phyloP scores from a whole-genome alignment of 495 filamentous ascomycete genomes.

The Sphaerosporella brunnea region DNA sequence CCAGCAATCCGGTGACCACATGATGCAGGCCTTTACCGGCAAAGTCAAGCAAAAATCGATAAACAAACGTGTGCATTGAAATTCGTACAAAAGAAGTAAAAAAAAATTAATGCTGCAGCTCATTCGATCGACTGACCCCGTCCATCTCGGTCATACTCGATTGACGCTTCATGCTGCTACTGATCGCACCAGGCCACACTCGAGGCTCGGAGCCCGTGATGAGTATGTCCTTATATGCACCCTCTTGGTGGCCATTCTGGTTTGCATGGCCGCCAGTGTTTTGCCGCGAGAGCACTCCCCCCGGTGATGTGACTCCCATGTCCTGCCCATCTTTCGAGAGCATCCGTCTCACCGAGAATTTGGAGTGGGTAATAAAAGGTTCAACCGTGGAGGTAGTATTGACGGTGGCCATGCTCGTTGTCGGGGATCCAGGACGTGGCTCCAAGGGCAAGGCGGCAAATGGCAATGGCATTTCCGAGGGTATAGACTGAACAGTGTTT shows the following conservation, averaged over 20 bases:
- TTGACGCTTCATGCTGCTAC: constrained; percentile 35
- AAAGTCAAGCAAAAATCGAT: too few species aligned
- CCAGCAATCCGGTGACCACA: too few species aligned
- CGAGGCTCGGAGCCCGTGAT: constrained; percentile 42
- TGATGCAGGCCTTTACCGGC: too few species aligned
- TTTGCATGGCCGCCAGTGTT: constrained; percentile 11
- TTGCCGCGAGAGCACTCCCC: too few species aligned
- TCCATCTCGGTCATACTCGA: constrained; percentile 26
- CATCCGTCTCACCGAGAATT: too few species aligned
- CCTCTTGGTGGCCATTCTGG: constrained; percentile 13
- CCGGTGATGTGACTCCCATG: constrained; percentile 16
- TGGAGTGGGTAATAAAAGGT: too few species aligned
- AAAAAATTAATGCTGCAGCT: background rate
- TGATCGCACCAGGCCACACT: constrained; percentile 55
- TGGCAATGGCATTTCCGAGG: background rate
- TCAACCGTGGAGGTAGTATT: background rate
- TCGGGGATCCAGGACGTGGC: background rate
- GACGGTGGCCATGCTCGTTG: background rate
- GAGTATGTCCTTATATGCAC: constrained; percentile 28
- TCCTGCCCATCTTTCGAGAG: background rate
- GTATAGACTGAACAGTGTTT: background rate
- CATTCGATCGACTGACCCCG: background rate
- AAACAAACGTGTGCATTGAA: too few species aligned
- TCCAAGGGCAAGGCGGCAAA: background rate
- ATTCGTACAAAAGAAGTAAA: too few species aligned